A percentile compares a stretch with the other conserved stretches of the same genome.
Conservation (phyloP, 2,329 filamentous ascomycete species). For the Aureobasidium melanogenum region DNA sequence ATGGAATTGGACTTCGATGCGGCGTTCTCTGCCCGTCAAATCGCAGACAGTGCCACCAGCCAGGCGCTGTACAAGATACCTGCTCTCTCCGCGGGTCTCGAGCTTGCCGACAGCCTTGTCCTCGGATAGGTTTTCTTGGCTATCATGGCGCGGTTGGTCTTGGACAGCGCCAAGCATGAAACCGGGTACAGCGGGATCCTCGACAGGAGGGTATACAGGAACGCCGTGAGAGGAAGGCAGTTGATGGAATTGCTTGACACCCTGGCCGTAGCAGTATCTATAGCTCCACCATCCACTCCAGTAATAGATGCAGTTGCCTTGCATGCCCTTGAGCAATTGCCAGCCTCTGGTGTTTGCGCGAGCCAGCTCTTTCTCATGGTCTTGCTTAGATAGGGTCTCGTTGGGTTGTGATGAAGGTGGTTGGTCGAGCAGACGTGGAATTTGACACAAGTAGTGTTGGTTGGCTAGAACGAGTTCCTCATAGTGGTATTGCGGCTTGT, state of each 20-base stretch:
- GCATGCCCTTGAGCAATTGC: conserved; percentile 69
- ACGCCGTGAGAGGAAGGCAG: conserved; percentile 61
- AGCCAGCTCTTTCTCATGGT: conserved; percentile 70
- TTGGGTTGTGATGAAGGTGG: conserved; percentile 21
- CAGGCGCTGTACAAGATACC: conserved; percentile 77
- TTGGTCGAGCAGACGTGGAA: conserved; percentile 59
- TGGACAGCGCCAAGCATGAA: conserved; percentile 64
- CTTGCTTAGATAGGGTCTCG: conserved; percentile 38
- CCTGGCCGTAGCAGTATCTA: conserved; percentile 81
- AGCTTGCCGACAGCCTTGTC: conserved; percentile 35
- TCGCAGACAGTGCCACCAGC: conserved; percentile 77
- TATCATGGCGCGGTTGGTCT: conserved; percentile 22
- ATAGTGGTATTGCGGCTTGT: conserved; percentile 37
- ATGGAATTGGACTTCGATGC: conserved; percentile 74
- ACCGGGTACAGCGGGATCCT: conserved; percentile 66
- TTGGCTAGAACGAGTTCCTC: conserved; percentile 66
- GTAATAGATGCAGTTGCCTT: conserved; percentile 74
- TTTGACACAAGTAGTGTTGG: conserved; percentile 72
- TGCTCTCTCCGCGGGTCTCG: conserved; percentile 72
- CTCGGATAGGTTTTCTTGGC: conserved; percentile 19
- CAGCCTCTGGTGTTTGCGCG: conserved; percentile 70
- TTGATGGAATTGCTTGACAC: conserved; percentile 86
- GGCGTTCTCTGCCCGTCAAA: conserved; percentile 69
- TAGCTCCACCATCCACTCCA: conserved; percentile 93
- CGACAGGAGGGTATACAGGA: conserved; percentile 59